phyloP scores from a whole-genome alignment of 352 stramenopile species.

The Globisporangium iwayamae region DNA sequence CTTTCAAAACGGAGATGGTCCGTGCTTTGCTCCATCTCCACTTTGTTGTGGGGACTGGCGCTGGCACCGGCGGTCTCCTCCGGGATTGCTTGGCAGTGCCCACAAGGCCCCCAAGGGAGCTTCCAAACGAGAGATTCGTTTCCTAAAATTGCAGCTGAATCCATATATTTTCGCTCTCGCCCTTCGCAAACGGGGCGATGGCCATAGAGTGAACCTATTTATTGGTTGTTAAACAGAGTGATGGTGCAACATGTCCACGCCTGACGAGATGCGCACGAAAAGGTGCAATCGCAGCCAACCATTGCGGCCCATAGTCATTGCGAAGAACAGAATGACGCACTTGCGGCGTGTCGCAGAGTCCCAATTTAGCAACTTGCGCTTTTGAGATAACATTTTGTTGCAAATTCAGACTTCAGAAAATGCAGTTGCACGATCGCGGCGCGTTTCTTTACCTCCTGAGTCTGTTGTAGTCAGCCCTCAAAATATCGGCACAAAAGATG shows the following conservation, averaged over 20 bases:
- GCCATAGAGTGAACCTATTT: slow-evolving; percentile 5
- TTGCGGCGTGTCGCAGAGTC: background rate
- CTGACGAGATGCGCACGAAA: slow-evolving; percentile 11
- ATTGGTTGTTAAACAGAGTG: slow-evolving; percentile 11
- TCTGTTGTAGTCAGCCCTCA: background rate
- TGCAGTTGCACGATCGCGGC: background rate
- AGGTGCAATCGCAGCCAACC: slow-evolving; percentile 12
- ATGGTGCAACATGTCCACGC: background rate
- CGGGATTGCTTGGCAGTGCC: no score
- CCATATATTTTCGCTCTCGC: background rate
- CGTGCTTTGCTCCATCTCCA: background rate
- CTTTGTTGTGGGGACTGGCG: background rate
- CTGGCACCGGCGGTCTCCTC: no score
- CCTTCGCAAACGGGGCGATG: background rate
- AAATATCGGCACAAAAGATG: no score
- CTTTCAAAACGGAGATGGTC: slow-evolving; percentile 1
- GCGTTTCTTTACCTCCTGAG: slow-evolving; percentile 3
- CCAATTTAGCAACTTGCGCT: background rate
- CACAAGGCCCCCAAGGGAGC: background rate
- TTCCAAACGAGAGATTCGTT: slow-evolving; percentile 13
- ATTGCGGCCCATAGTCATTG: background rate
- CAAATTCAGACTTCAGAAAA: background rate
- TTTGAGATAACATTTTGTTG: background rate
- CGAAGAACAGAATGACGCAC: background rate
- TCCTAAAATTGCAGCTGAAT: slow-evolving; percentile 1